Conservation (phyloP, 768 basidiomycete genomes). For the Amyloporia xantha region DNA sequence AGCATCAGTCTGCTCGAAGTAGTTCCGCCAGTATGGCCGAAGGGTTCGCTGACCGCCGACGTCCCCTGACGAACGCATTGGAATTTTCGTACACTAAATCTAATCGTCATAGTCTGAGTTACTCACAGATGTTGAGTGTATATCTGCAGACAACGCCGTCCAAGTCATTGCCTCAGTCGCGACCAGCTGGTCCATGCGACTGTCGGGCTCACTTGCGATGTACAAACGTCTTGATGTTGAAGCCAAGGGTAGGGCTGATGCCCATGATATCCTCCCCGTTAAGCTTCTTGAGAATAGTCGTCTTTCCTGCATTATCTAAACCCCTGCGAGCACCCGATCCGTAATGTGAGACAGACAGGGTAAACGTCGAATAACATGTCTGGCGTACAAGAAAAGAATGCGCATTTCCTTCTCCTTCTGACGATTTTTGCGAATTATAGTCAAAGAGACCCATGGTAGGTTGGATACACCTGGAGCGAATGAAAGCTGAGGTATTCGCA, state of each 20-base stretch:
- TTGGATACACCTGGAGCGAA: background rate
- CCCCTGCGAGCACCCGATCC: conserved; percentile 48
- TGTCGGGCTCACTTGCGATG: conserved; percentile 67
- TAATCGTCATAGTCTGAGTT: background rate
- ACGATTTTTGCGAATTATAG: conserved; percentile 94
- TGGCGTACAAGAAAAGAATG: conserved; percentile 75
- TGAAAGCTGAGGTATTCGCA: background rate
- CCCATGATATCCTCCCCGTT: conserved; percentile 85
- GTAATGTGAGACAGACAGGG: background rate
- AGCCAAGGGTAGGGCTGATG: conserved; percentile 92
- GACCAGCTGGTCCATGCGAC: background rate
- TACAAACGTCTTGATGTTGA: conserved; percentile 96
- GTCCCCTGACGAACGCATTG: conserved; percentile 61
- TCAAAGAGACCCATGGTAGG: conserved; percentile 80
- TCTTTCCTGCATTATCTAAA: conserved; percentile 98
- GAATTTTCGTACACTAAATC: background rate
- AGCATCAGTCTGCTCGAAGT: conserved; percentile 98
- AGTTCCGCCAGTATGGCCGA: conserved; percentile 97
- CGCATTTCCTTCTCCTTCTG: conserved; percentile 97
- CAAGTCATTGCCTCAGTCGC: background rate
- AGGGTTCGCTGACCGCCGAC: conserved; percentile 95
- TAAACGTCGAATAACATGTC: conserved; percentile 12
- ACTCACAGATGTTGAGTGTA: conserved; percentile 74
- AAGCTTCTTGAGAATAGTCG: conserved; percentile 93
- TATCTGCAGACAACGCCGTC: conserved; percentile 38